Percentiles rank a stretch among this genome's conserved stretches.
Conservation (phyloP, 2,329 filamentous ascomycete species). For the Fusarium beomiforme region DNA sequence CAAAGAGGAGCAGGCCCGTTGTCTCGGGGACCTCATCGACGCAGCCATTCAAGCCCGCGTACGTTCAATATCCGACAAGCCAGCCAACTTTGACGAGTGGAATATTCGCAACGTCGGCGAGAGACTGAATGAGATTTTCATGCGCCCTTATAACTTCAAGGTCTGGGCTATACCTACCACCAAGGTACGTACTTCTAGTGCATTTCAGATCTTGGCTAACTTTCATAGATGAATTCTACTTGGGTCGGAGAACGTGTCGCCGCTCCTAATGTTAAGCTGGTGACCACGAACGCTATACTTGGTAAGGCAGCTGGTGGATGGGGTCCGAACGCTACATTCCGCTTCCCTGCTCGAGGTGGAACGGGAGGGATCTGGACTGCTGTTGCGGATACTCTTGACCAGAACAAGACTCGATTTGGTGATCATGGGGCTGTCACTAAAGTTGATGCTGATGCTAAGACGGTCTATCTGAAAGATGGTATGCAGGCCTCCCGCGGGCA, state of each 20-base stretch:
- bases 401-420: constrained; percentile 91
- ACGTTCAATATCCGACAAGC: constrained; percentile 77
- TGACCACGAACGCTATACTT: constrained; percentile 93
- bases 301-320: constrained; percentile 96
- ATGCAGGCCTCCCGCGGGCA: constrained; percentile 65
- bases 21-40: constrained; percentile 95
- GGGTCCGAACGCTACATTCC: constrained; percentile 98
- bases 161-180: constrained; percentile 99
- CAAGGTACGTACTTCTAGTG: constrained; percentile 68
- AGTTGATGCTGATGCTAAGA: constrained; percentile 86
- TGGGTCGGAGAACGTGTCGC: constrained; percentile 99
- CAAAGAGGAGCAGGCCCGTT: constrained; percentile 95
- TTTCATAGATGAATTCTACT: constrained; percentile 91
- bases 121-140: constrained; percentile 93
- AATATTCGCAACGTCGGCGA: constrained; percentile 91
- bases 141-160: constrained; percentile 99
- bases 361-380: constrained; percentile 99
- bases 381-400: constrained; percentile 89
- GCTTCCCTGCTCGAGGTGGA: constrained; percentile 93
- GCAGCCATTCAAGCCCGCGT: constrained; percentile 87
- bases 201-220: fast-evolving
- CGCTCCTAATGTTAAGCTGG: constrained; percentile 92
- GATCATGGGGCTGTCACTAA: constrained; percentile 84
- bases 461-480: constrained; percentile 82
- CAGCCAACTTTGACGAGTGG: constrained; percentile 98